These are phyloP conservation scores for Ascochyta viciae-villosae DNA, from an alignment of 2,329 filamentous ascomycete genomes.

Conservation along the genomic window DNA sequence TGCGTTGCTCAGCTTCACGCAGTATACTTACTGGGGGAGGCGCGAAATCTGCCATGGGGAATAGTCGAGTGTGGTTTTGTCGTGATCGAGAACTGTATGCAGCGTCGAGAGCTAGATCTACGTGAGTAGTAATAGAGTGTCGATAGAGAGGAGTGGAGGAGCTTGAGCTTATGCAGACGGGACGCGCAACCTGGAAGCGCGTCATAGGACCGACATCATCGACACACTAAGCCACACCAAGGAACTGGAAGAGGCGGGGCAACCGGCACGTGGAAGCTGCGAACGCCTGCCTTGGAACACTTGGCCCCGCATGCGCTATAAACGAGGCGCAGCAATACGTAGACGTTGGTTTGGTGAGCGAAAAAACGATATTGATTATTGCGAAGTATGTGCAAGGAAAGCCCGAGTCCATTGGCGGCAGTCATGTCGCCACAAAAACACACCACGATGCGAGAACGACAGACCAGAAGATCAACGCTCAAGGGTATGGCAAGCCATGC, in stretches of 20 bases:
- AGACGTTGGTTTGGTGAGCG: slow-evolving; percentile 1
- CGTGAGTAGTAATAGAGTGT: background rate
- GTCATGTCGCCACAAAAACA: slow-evolving; percentile 20
- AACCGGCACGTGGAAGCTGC: slow-evolving; percentile 11
- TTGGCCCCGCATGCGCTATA: slow-evolving; percentile 1
- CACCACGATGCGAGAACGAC: slow-evolving; percentile 12
- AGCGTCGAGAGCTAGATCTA: background rate
- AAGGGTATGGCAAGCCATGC: slow-evolving; percentile 38
- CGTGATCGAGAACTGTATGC: background rate
- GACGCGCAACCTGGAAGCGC: slow-evolving; percentile 11
- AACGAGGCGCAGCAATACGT: slow-evolving; percentile 1
- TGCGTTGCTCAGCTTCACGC: slow-evolving; percentile 2
- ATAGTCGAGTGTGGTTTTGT: background rate
- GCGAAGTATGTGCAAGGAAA: slow-evolving; percentile 36
- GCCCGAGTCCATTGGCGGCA: slow-evolving; percentile 17
- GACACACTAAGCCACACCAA: slow-evolving; percentile 2
- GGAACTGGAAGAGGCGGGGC: slow-evolving; percentile 7
- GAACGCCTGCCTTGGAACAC: slow-evolving; percentile 12
- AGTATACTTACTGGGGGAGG: slow-evolving; percentile 41
- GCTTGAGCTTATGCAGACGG: background rate
- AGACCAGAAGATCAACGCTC: slow-evolving; percentile 27
- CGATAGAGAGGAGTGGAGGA: background rate
- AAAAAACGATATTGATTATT: slow-evolving; percentile 23
- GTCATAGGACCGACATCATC: slow-evolving; percentile 33
- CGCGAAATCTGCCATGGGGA: slow-evolving; percentile 44